phyloP scores from a whole-genome alignment of 192 early-diverging fungal genomes.

The Gryganskiella cystojenkinii region DNA sequence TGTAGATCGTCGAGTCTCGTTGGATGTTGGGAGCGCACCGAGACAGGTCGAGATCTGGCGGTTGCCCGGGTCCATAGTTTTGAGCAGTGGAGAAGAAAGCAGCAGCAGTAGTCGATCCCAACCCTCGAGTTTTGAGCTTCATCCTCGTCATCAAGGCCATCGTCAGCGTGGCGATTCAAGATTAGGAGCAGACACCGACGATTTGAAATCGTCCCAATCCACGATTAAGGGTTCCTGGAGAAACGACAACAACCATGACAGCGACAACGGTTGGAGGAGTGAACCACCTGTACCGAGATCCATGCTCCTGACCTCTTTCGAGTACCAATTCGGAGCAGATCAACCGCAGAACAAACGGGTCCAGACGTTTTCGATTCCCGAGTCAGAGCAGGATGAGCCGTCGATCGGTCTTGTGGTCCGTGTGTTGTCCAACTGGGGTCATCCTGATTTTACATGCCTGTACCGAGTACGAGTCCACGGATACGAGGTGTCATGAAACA shows the following conservation, averaged over 20 bases:
- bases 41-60: constrained; percentile 75
- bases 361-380: constrained; percentile 30
- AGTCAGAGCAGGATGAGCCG: constrained; percentile 51
- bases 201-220: neutral
- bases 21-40: constrained; percentile 70
- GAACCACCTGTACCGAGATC: constrained; percentile 25
- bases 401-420: constrained; percentile 62
- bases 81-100: neutral
- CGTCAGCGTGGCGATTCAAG: constrained; percentile 7
- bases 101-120: neutral
- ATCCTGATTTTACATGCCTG: constrained; percentile 73
- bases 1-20: constrained; percentile 61
- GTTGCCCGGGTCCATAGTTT: too few relatives aligned
- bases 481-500: neutral
- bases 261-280: too few relatives aligned
- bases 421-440: constrained; percentile 76
- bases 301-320: constrained; percentile 15
- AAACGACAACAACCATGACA: too few relatives aligned
- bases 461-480: constrained; percentile 82
- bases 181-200: neutral
- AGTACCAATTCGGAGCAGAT: constrained; percentile 49
- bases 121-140: constrained; percentile 19
- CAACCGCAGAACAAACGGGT: neutral
- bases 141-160: constrained; percentile 18
- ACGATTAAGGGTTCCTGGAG: constrained; percentile 23